Evolutionary conservation across 2,329 filamentous ascomycete species (phyloP).

Genomic region (Verticillium albo-atrum): DNA sequence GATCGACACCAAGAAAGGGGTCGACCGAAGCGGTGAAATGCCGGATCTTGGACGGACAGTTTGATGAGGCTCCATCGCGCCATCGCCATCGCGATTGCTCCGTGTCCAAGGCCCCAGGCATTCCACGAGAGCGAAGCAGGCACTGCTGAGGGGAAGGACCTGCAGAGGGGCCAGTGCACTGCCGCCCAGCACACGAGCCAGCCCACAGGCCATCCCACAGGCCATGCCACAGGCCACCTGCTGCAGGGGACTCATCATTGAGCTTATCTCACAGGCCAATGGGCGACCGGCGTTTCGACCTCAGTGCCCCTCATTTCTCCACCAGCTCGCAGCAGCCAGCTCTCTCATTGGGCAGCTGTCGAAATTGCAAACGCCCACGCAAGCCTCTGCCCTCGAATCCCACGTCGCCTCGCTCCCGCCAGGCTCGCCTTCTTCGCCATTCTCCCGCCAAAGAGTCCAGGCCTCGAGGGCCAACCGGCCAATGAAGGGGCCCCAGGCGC

Average conservation of each 20-base stretch:
- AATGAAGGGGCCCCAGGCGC: not conserved
- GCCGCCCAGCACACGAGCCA: not conserved
- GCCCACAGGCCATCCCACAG: not conserved
- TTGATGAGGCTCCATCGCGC: not conserved
- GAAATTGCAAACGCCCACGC: conserved; percentile 3
- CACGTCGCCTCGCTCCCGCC: not conserved
- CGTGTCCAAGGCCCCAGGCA: not conserved
- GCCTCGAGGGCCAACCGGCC: not conserved
- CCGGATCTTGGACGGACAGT: not conserved
- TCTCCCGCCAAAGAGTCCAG: not conserved
- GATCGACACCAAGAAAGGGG: not conserved
- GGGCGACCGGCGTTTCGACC: not conserved
- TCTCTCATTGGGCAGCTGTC: not conserved
- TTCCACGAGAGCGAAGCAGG: not conserved
- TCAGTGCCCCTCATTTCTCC: not conserved
- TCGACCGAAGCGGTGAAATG: not conserved
- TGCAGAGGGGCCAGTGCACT: not conserved
- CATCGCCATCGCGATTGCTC: not conserved
- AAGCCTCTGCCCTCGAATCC: not conserved
- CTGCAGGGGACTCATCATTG: not conserved
- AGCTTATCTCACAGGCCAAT: not conserved
- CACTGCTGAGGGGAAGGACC: too few species aligned
- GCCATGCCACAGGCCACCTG: not conserved
- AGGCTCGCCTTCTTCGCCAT: not conserved
- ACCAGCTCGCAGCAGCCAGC: not conserved